Base-by-base conservation (phyloP, 1,139 yeast species). In the Arxiozyma telluris region DNA sequence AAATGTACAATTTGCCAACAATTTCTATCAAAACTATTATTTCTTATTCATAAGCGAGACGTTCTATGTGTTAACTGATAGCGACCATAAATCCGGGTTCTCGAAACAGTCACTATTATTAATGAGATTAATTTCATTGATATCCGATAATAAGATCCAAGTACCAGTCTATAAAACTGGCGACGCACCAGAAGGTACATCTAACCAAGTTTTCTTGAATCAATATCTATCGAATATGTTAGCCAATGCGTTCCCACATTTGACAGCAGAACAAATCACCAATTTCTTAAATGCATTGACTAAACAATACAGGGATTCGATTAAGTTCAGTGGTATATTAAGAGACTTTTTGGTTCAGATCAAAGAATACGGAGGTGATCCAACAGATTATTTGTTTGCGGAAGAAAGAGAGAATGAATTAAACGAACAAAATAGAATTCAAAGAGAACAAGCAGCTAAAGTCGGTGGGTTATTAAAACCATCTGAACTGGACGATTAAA, bases 81-180 rank as follows among this genome's bases (percentile, higher is more conserved):
- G 97, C 8, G 99, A 93, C 69, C 99, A 94, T 71, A 93, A 93
- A 73, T 88, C 98, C 23, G 98, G 98, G 1, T 94, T 94, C 75
- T 81, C 87, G 60, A 80, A 83, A 63, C 98, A 94, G 74, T 79
- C 96, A 6, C 87, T 87, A 66, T 78, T 94, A 60, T 77, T 94
- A 63, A 86, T 96, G 55, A 87, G 84, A 68, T 77, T 93, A 73
- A 82, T 94, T 60, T 89, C 88, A 60, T 75, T 93, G 56, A 95
- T 93, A 20, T 90, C 87, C 68, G 86, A 82, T 59, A 78, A 82
- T 57, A 81, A 81, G 57, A 87, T 93, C 56, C 75, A 81, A 44
- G 83, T 79, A 52, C 96, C 98, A 42, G 77, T 94, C 58, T 93
- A 89, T 69, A 74, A 82, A 15, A 87, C 83, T 51, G 81, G 78